Evolutionary conservation across 768 basidiomycete genomes (phyloP), one percentile per base, ranked within the genome.

Genomic region (Russula griseocarnosa): DNA sequence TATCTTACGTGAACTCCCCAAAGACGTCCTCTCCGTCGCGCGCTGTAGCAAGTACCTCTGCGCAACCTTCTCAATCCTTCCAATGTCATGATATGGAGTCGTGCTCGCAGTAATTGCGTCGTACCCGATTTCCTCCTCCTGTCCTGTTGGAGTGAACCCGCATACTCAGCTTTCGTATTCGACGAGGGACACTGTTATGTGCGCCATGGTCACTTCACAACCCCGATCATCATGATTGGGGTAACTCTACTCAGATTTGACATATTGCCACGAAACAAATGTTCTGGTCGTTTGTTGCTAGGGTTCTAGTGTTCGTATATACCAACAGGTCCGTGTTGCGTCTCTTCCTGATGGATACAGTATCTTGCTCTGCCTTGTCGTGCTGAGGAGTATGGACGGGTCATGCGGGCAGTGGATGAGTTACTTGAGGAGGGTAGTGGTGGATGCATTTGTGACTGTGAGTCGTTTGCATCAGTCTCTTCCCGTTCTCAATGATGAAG

Each of bases 81-180:
- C 4, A 78, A 80, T 0, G 70, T 72, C 4, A 86, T 77, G 70
- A 84, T 90, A 54, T 90, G 88, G 88, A 80, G 79, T 24, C 71
- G 73, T 8, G 79, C 80, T 36, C 79, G 88, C 26, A 65, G 75
- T 30, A 66, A 72, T 7, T 79, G 72, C 66, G 76, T 76, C 0
- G 20, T 59, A 8, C 40, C 9, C 1, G 69, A 76, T 7, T 83
- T 11, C 83, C 81, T 0, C 76, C 78, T 6, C 82, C 79, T 2
- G 73, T 61, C 20, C 75, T 69, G 69, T 0, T 82, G 82, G 70
- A 80, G 77, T 5, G 88, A 90, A 69, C 69, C 82, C 0, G 75
- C 81, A 0, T 87, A 84, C 71, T 85, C 84, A n/a, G 82, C 86
- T 0, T 82, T 88, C 60, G 64, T 89, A 26, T 90, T 86, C 62